phyloP scores from a whole-genome alignment of 768 basidiomycete genomes.

The Macrolepiota albuminosa region DNA sequence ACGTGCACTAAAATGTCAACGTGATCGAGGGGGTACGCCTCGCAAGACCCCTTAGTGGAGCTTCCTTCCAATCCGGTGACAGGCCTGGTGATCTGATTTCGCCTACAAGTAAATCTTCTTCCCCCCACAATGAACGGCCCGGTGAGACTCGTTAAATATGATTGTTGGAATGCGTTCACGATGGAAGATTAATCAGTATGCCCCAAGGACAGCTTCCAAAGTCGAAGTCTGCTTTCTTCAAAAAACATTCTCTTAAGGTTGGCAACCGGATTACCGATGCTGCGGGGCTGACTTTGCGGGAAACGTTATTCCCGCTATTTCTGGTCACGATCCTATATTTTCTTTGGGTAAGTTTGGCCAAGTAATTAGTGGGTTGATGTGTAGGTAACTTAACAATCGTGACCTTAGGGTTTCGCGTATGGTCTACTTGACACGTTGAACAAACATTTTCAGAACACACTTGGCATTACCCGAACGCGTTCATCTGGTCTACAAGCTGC shows the following conservation, averaged over 20 bases:
- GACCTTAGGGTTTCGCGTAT: conserved; percentile 27
- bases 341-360: conserved; percentile 23
- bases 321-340: conserved; percentile 32
- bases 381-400: background rate
- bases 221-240: conserved; percentile 15
- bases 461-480: conserved; percentile 28
- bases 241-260: conserved; percentile 26
- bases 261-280: conserved; percentile 28
- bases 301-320: conserved; percentile 28
- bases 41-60: background rate
- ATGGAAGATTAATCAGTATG: conserved; percentile 1
- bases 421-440: conserved; percentile 30
- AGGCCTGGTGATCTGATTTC: conserved; percentile 13
- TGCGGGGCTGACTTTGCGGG: conserved; percentile 24
- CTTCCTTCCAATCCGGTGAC: conserved; percentile 13
- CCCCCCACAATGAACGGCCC: conserved; percentile 11
- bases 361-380: background rate
- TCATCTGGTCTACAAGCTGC: conserved; percentile 31
- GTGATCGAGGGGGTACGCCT: no score
- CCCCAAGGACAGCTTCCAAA: conserved; percentile 4
- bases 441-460: conserved; percentile 30
- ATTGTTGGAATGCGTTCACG: background rate
- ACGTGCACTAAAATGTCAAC: background rate
- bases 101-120: background rate
- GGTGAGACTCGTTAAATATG: conserved; percentile 6